Evolutionary conservation across 805 yeast species (phyloP).

Genomic region (Pichia occidentalis): DNA sequence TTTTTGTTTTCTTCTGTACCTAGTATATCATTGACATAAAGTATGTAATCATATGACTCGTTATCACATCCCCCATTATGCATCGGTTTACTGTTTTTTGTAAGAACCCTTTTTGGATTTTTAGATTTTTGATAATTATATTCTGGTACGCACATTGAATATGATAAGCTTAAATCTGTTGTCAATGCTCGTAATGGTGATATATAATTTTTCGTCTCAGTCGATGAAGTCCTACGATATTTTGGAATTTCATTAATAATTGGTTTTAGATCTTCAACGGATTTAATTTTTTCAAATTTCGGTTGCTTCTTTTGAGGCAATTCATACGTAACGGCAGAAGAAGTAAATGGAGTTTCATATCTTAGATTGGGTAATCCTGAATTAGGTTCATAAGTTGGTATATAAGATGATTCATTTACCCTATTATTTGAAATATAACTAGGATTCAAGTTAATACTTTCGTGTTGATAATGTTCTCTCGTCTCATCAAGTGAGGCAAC

Average conservation of each 20-base stretch:
- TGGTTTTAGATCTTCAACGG: conserved; percentile 54
- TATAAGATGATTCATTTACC: too few relatives aligned
- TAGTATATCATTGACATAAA: conserved; percentile 88
- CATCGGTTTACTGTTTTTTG: conserved; percentile 84
- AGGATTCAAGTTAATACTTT: too few relatives aligned
- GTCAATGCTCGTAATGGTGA: conserved; percentile 82
- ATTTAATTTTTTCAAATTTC: conserved; percentile 35
- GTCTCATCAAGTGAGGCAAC: conserved; percentile 1
- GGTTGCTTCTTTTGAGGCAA: too few relatives aligned
- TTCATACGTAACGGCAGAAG: too few relatives aligned
- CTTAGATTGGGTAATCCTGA: too few relatives aligned
- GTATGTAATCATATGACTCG: conserved; percentile 80
- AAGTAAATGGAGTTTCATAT: too few relatives aligned
- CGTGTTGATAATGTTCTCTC: background rate
- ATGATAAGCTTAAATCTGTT: conserved; percentile 69
- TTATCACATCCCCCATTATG: conserved; percentile 83
- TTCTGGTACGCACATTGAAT: conserved; percentile 75
- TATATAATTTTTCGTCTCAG: conserved; percentile 48
- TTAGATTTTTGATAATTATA: conserved; percentile 77
- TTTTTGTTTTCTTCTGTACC: conserved; percentile 82
- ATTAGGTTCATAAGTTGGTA: too few relatives aligned
- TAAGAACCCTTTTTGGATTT: conserved; percentile 86
- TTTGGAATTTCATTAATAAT: conserved; percentile 54
- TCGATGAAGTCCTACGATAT: conserved; percentile 60
- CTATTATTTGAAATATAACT: background rate